Evolutionary conservation across 2,329 filamentous ascomycete species (phyloP), one percentile per base, ranked within the genome.

Genomic region (Biscogniauxia marginata): DNA sequence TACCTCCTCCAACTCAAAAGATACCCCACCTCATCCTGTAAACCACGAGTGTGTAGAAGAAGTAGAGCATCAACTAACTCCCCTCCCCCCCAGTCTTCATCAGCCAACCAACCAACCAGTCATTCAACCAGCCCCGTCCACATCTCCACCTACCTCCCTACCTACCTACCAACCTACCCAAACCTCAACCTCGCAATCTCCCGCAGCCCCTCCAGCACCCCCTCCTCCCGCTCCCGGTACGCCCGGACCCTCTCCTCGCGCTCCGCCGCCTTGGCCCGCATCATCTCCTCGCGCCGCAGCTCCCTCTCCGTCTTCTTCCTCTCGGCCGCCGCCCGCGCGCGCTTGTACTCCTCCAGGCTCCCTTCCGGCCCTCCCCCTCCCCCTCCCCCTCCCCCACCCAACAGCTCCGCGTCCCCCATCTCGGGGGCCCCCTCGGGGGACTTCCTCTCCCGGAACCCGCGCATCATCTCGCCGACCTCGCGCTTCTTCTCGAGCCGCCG

Each of bases 401-500:
- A 89, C 22, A 98, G 71, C 53, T 96, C 89, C 16, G 78, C 77
- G 11, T 96, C 93, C 0, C 82, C 81, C 0, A 91, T 80, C 49
- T 90, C 60, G 73, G 67, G 80, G 0, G 73, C 11, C 7, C 55
- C 78, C 53, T 71, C 77, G 0, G 84, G 86, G 0, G 87, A 84
- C 11, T 85, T 87, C 61, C 82, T 85, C 62, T 92, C 79, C 56
- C 85, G 76, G 68, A 96, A 96, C 9, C 83, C 82, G 22, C 85
- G 83, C 77, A 96, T 87, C 63, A 87, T 85, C 6, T 88, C 86
- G 24, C 89, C 88, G 4, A 83, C 78, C 60, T 89, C 88, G 30
- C 82, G 83, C 62, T 87, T 88, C 81, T 97, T 97, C 76, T 99
- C 93, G 1, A 98, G 80, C 67, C 86, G 84, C 9, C 93, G 86